Conservation (phyloP, 2,329 filamentous ascomycete genomes). For the Mollisiaceae sp. region DNA sequence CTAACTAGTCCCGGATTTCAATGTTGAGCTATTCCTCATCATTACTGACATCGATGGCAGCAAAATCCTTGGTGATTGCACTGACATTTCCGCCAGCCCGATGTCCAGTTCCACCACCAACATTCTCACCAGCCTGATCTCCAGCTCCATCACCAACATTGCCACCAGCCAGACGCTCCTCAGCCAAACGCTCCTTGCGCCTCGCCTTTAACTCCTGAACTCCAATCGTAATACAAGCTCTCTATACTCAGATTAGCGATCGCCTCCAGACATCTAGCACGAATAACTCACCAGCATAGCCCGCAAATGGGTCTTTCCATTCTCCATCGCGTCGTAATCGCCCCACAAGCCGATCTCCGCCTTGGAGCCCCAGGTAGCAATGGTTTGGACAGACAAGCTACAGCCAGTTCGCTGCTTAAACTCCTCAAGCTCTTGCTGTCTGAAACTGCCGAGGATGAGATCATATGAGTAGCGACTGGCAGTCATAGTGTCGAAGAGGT, state of each 20-base stretch:
- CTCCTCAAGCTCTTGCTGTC: background rate
- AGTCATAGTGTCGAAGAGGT: no score
- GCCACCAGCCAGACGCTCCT: background rate
- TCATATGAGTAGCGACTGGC: no score
- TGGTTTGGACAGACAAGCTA: background rate
- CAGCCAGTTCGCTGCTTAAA: background rate
- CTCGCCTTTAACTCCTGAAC: constrained; percentile 22
- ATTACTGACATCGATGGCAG: no score
- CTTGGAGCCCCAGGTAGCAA: background rate
- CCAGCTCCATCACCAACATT: no score
- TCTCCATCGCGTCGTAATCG: background rate
- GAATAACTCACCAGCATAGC: background rate
- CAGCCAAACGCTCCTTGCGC: constrained; percentile 16
- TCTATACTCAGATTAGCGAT: background rate
- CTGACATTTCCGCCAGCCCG: no score
- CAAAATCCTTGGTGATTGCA: no score
- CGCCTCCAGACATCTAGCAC: background rate
- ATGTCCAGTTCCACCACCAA: no score
- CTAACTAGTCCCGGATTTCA: no score
- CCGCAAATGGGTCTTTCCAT: background rate
- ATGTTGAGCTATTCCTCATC: no score
- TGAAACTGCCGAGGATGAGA: background rate
- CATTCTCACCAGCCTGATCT: no score
- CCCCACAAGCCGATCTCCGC: background rate
- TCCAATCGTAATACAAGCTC: background rate